Base-by-base conservation (phyloP, 805 yeast species). In the Yamadazyma phyllophila region DNA sequence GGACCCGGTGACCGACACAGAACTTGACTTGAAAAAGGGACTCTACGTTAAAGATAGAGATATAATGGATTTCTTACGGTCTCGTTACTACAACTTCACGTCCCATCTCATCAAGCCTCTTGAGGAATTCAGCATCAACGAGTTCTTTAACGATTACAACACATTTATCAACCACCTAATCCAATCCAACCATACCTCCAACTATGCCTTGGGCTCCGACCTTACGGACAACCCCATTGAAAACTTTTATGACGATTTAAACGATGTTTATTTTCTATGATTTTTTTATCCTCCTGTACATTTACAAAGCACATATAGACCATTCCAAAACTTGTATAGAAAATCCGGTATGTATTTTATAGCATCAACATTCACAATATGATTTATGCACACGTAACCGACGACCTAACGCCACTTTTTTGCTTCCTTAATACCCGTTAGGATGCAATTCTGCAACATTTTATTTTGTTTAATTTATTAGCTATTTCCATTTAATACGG, bases 221-320 rank as follows among this genome's bases (percentile, higher is more conserved):
- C 31, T 29, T 29, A 10, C 31, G 13, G 12, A n/a, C 8, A 39
- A 37, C 29, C 13, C 20, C 4, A 17, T 37, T 7, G 46, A 43
- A 13, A 43, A 43, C 12, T 43, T 43, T 24, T 43, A 43, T 24
- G 46, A 43, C 31, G 46, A 43, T 29, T 30, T 43, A 24, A 42
- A 42, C 24, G 24, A 14, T 33, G 13, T 6, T 14, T 33, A 14
- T 17, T 33, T 33, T 10, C 12, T 13, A 33, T 14, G 15, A 33
- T 33, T 17, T 11, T 14, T 6, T 2, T 7, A 14, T 12, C 36
- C 36, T 33, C 24, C 24, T 20, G 24, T 20, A 20, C 24, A 20
- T 20, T 20, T 20, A 20, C 6, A 20, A 20, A 20, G 24, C 24
- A 20, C 24, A 20, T 20, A 20, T 20, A 20, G 24, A 20, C 24